These are phyloP conservation scores for Globisporangium cylindrosporum DNA, from an alignment of 352 stramenopile species.

Conservation along the genomic window DNA sequence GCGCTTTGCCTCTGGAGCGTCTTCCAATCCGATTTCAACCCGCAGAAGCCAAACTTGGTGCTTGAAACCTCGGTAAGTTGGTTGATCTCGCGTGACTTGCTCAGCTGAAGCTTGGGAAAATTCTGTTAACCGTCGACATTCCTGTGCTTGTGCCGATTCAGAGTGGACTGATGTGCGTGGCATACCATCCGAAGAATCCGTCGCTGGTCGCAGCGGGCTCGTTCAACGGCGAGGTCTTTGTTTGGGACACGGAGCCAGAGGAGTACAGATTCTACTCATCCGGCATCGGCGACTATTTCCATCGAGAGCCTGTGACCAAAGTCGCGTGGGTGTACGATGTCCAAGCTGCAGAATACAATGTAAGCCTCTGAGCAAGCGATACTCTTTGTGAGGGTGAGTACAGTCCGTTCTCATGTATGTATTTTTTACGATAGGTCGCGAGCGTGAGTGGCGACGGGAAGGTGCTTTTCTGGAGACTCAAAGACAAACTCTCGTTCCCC, in stretches of 20 bases:
- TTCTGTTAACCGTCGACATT: background rate
- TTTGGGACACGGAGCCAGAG: constrained; percentile 72
- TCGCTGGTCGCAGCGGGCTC: constrained; percentile 78
- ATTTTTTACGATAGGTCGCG: constrained; percentile 32
- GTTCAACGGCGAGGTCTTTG: constrained; percentile 86
- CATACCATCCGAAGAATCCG: constrained; percentile 80
- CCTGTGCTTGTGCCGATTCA: constrained; percentile 13
- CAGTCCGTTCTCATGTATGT: background rate
- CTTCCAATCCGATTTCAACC: constrained; percentile 76
- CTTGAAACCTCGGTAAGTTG: constrained; percentile 70
- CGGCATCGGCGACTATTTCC: constrained; percentile 87
- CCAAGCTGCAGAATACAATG: constrained; percentile 70
- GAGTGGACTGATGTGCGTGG: constrained; percentile 87
- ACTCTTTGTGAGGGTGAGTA: background rate
- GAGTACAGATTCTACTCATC: constrained; percentile 71
- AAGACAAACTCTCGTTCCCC: constrained; percentile 82
- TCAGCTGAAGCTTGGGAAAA: background rate
- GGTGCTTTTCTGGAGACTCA: constrained; percentile 83
- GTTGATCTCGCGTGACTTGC: background rate
- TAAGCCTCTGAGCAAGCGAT: constrained; percentile 14
- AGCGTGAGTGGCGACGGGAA: constrained; percentile 85
- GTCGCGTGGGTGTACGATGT: constrained; percentile 81
- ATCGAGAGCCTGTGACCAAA: constrained; percentile 83
- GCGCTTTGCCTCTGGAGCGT: constrained; percentile 85
- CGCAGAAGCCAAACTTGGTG: constrained; percentile 56